Evolutionary conservation across 345 rosid species (phyloP).

Genomic region (Eucalyptus rudis): DNA sequence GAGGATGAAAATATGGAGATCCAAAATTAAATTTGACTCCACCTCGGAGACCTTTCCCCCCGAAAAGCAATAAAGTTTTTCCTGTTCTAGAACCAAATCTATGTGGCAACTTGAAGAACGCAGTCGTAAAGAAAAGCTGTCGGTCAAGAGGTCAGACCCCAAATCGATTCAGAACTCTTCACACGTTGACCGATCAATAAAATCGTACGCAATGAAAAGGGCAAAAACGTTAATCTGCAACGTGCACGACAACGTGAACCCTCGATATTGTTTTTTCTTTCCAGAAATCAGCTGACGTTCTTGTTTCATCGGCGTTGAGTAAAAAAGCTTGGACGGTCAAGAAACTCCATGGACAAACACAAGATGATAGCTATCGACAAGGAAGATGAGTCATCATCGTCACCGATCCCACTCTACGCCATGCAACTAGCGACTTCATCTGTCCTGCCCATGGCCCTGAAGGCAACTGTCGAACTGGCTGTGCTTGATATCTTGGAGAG

Average conservation of each 20-base stretch:
- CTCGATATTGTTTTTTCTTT: not conserved
- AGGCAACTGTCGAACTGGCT: conserved; percentile 13
- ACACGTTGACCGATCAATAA: not conserved
- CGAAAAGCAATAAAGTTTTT: not conserved
- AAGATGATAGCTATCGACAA: not conserved
- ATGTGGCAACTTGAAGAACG: not conserved
- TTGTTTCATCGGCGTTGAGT: not conserved
- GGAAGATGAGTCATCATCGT: not conserved
- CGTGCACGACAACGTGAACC: not conserved
- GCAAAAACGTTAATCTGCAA: not conserved
- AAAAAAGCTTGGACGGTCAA: not conserved
- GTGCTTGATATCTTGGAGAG: conserved; percentile 9
- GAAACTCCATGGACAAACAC: not conserved
- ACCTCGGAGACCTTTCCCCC: not conserved
- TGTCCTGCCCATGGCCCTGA: conserved; percentile 20
- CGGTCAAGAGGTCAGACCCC: not conserved
- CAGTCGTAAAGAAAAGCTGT: not conserved
- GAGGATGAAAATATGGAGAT: not conserved
- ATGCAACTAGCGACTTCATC: conserved; percentile 25
- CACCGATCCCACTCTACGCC: not conserved
- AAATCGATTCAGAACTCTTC: not conserved
- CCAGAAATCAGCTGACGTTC: not conserved
- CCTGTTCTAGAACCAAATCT: not conserved
- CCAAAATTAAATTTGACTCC: not conserved
- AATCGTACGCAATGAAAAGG: not conserved